Percentiles rank a stretch among this genome's conserved stretches.
phyloP scores from a whole-genome alignment of 1,284 basidiomycete genomes.

The Sporisorium graminicola region DNA sequence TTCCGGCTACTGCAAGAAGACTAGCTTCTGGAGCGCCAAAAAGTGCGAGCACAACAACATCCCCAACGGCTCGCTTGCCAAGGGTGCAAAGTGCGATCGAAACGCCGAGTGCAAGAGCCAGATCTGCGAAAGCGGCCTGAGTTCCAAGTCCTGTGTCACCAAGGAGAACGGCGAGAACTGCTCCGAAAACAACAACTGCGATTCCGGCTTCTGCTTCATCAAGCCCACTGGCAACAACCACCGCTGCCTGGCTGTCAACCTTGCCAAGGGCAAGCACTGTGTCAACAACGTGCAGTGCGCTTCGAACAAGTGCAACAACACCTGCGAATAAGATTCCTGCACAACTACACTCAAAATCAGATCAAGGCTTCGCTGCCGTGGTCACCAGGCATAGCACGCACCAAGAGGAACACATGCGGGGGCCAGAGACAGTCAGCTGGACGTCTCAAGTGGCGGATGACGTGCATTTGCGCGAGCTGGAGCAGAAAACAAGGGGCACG shows the following conservation, averaged over 20 bases:
- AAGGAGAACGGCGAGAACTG: not conserved
- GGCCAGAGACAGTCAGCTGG: too few species aligned
- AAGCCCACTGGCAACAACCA: conserved; percentile 1
- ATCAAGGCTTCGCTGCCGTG: too few species aligned
- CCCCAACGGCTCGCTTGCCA: not conserved
- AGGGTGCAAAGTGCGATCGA: not conserved
- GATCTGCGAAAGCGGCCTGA: not conserved
- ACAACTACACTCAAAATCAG: too few species aligned
- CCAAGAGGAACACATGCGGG: too few species aligned
- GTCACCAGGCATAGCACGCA: too few species aligned
- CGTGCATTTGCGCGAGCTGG: too few species aligned
- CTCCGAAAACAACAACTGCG: not conserved
- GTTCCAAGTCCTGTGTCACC: not conserved
- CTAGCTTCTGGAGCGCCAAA: not conserved
- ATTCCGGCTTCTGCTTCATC: conserved; percentile 4
- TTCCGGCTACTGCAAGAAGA: conserved; percentile 1
- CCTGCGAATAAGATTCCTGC: conserved; percentile 1
- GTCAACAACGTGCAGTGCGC: conserved; percentile 1
- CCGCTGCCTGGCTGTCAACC: not conserved
- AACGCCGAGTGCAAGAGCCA: conserved; percentile 3
- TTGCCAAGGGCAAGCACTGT: not conserved
- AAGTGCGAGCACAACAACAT: conserved; percentile 5
- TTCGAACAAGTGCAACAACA: not conserved
- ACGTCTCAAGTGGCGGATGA: too few species aligned
- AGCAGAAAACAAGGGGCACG: too few species aligned